Conservation (phyloP, 305 asterid species). For the Striga hermonthica region DNA sequence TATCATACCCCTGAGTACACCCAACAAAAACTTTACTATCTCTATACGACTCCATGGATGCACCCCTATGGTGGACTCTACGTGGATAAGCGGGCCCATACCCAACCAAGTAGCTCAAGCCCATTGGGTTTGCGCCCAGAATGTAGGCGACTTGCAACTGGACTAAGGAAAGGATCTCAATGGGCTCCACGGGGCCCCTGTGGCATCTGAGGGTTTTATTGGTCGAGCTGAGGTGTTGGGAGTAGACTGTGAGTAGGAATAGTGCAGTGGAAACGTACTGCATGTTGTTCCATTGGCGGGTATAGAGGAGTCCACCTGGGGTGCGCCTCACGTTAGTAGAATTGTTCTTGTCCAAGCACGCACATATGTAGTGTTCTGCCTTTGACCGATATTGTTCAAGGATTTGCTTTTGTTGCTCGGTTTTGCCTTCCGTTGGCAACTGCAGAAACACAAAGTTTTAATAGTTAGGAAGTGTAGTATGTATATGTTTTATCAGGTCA, state of each 20-base stretch:
- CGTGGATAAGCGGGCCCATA: conserved; percentile 48
- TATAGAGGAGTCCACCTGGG: conserved; percentile 63
- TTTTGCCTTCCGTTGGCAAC: conserved; percentile 45
- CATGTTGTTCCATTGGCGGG: conserved; percentile 76
- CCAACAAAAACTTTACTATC: conserved; percentile 3
- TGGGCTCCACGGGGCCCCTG: conserved; percentile 32
- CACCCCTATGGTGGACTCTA: conserved; percentile 22
- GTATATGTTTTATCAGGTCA: too few species aligned
- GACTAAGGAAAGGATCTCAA: conserved; percentile 43
- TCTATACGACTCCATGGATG: neutral
- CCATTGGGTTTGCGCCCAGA: conserved; percentile 64
- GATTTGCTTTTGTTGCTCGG: conserved; percentile 29
- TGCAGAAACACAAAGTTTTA: conserved; percentile 20
- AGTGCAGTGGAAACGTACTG: conserved; percentile 60
- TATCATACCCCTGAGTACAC: conserved; percentile 58
- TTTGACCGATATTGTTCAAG: conserved; percentile 47
- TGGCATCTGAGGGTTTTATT: conserved; percentile 44
- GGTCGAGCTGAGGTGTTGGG: conserved; percentile 47
- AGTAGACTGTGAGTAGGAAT: conserved; percentile 46
- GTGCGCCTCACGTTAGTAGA: conserved; percentile 53
- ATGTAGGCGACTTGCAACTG: conserved; percentile 63
- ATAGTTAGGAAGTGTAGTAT: neutral
- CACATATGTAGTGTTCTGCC: conserved; percentile 59
- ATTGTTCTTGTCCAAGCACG: conserved; percentile 53
- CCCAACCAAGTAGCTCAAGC: conserved; percentile 79